Conservation (phyloP, 352 stramenopile genomes). For the Peronospora farinosa region DNA sequence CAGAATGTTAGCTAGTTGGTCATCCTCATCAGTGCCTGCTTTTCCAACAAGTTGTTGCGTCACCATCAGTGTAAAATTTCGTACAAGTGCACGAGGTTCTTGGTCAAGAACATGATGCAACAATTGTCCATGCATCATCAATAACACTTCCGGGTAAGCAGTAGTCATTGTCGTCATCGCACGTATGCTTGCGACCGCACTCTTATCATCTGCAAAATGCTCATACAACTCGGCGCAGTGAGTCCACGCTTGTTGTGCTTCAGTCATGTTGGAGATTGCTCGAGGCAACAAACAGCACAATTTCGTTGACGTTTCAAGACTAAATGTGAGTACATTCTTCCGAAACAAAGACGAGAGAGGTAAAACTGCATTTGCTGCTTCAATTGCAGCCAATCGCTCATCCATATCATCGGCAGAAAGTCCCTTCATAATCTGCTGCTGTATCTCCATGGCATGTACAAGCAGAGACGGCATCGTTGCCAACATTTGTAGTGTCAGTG, state of each 20-base stretch:
- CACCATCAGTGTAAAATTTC: constrained; percentile 30
- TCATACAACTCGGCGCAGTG: constrained; percentile 39
- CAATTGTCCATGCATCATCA: constrained; percentile 27
- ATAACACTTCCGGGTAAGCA: constrained; percentile 15
- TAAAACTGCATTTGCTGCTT: constrained; percentile 25
- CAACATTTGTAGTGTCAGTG: constrained; percentile 34
- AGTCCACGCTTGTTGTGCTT: constrained; percentile 39
- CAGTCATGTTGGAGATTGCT: constrained; percentile 14
- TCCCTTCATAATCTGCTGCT: constrained; percentile 21
- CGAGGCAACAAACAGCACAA: constrained; percentile 21
- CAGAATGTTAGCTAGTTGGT: constrained; percentile 11
- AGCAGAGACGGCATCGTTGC: constrained; percentile 42
- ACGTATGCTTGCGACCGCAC: constrained; percentile 25
- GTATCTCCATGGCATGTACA: constrained; percentile 19
- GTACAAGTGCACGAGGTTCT: constrained; percentile 27
- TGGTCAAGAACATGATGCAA: constrained; percentile 28
- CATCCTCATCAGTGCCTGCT: constrained; percentile 4
- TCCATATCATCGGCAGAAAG: constrained; percentile 17
- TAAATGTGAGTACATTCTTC: constrained; percentile 19
- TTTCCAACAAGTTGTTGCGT: constrained; percentile 25
- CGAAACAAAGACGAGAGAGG: constrained; percentile 24
- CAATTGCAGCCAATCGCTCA: constrained; percentile 30
- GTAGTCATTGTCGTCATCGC: constrained; percentile 31
- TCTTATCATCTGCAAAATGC: constrained; percentile 27
- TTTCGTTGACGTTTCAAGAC: constrained; percentile 11